Evolutionary conservation across 805 yeast species (phyloP).

Genomic region (Starmerella stellata): DNA sequence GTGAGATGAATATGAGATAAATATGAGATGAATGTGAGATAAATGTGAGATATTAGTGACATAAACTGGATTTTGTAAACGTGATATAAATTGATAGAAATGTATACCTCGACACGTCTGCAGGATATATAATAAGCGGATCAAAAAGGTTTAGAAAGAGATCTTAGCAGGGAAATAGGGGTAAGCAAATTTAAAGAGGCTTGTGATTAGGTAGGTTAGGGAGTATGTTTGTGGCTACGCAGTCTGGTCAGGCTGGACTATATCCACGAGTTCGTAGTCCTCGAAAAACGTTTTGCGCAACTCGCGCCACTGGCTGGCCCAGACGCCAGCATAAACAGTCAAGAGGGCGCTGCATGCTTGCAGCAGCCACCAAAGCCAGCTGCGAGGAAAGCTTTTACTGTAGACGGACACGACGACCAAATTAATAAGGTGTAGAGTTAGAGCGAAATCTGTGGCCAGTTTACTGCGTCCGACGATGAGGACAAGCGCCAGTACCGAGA

Average conservation of each 20-base stretch:
- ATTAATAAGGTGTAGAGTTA: conserved; percentile 78
- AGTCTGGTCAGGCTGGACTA: conserved; percentile 3
- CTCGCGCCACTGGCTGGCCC: conserved; percentile 84
- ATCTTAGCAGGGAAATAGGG: too few species aligned
- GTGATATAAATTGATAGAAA: too few species aligned
- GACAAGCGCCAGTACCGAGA: conserved; percentile 71
- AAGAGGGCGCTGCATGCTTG: conserved; percentile 51
- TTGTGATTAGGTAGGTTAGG: too few species aligned
- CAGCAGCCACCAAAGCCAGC: conserved; percentile 67
- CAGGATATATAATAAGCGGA: too few species aligned
- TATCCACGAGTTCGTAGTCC: conserved; percentile 27
- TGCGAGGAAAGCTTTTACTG: conserved; percentile 48
- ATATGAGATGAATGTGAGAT: too few species aligned
- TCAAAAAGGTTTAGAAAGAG: too few species aligned
- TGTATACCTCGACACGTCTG: too few species aligned
- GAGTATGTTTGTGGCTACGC: too few species aligned
- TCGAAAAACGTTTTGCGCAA: conserved; percentile 78
- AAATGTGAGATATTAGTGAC: too few species aligned
- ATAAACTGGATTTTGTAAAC: too few species aligned
- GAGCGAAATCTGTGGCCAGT: conserved; percentile 87
- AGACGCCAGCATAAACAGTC: conserved; percentile 67
- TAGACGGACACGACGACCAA: conserved; percentile 49
- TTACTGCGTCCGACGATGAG: conserved; percentile 82
- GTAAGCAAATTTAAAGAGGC: too few species aligned
- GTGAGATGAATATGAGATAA: too few species aligned